Evolutionary conservation across 2,329 filamentous ascomycete genomes (phyloP).

Genomic region (Pseudogymnoascus sp.): DNA sequence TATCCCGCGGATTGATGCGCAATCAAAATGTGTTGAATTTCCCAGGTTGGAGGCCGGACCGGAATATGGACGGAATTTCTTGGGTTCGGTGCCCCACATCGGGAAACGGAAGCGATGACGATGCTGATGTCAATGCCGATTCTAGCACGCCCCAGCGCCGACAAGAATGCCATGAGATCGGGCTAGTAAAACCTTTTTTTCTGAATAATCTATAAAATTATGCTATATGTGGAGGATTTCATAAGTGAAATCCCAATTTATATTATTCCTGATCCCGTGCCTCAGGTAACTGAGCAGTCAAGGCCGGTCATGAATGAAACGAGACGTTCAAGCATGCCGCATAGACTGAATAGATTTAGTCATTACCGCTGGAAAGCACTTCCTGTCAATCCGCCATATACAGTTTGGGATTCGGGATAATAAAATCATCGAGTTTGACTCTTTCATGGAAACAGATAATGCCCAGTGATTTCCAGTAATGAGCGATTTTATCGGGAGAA

Average conservation of each 20-base stretch:
- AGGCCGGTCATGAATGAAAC: background rate
- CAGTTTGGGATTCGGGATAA: slow-evolving; percentile 8
- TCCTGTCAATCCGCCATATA: background rate
- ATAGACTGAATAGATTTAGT: background rate
- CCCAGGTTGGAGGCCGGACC: background rate
- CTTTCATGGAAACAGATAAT: slow-evolving; percentile 54
- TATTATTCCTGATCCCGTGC: background rate
- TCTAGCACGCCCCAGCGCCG: background rate
- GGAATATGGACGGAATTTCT: background rate
- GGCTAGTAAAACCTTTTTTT: background rate
- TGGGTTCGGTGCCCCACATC: slow-evolving; percentile 5
- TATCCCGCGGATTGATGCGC: background rate
- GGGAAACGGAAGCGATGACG: slow-evolving; percentile 2
- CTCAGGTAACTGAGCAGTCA: no score
- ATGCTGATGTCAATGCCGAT: background rate
- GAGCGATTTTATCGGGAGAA: slow-evolving; percentile 66
- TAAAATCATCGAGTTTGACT: slow-evolving; percentile 48
- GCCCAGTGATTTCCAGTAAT: slow-evolving; percentile 64
- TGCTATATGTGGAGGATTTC: background rate
- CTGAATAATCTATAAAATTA: background rate
- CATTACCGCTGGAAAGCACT: background rate
- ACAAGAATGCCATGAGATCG: background rate
- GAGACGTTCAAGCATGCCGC: background rate
- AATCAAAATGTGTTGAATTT: background rate
- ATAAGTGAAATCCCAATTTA: background rate